Evolutionary conservation across 1,284 basidiomycete genomes (phyloP), one percentile per base, ranked within the genome.

Genomic region (Puccinia coronata): DNA sequence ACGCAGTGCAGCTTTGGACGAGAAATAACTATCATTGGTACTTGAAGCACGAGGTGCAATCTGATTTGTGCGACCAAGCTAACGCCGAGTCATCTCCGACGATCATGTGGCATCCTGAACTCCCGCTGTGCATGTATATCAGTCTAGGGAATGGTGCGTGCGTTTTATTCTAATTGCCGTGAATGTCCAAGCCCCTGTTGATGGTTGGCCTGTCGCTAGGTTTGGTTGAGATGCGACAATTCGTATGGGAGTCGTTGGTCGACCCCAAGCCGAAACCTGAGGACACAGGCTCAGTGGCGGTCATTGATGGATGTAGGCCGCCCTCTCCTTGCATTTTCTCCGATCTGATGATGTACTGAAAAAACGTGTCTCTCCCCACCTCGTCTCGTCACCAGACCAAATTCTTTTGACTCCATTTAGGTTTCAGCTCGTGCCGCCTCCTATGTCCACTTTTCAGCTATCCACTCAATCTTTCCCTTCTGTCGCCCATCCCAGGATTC

Each of bases 21-120:
- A 94, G 90, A 34, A 92, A 93, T 70, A 99, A 99, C 86, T 99
- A 97, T 86, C 93, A 98, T 86, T 83, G 92, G 92, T 94, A 96
- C 87, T 89, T 98, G 81, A 97, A 97, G 86, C 93, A 95, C 85
- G 93, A 96, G 85, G 88, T 96, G 69, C 84, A 87, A 20, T 76
- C 85, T 3, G 83, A 85, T 18, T 82, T 85, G 6, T 84, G 82
- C n/a, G 85, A 86, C 9, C 55, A 39, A n/a, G 63, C 63, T 18
- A 87, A 86, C 25, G 89, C 90, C n/a, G 11, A 18, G 0, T 36
- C 71, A 57, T 25, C 36, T 34, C 71, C 71, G n/a, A 57, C 71
- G 51, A 73, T 73, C 51, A 83, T 84, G 34, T 98, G 96, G 96
- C 95, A 99, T 85, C 92, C 94, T 0, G 97, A 99, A 86, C 87